Evolutionary conservation across 2,329 filamentous ascomycete species (phyloP), one percentile per base, ranked within the genome.

Genomic region (Beauveria sp.): DNA sequence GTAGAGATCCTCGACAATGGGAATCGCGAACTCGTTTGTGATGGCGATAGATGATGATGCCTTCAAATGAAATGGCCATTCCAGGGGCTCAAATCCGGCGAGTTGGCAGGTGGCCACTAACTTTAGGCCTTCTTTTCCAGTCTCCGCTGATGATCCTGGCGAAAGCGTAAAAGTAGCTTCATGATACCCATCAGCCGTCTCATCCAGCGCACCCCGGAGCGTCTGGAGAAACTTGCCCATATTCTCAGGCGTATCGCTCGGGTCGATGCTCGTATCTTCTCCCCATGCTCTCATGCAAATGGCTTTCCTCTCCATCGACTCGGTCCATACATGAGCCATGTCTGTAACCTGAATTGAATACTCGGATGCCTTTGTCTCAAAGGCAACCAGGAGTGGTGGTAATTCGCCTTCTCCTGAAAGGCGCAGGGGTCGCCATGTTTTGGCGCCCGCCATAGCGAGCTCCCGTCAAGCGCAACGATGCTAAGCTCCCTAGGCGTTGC

Each of bases 291-390:
- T 83, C 63, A 79, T 75, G 60, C 86, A 80, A 61, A 93, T 88
- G 12, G 77, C 79, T n/a, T 77, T 78, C 24, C 84, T 77, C 61
- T 85, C 81, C 24, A 92, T 74, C 9, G 72, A 78, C 73, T 93
- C 89, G 28, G 77, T 74, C 90, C 90, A 95, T n/a, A 92, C 76
- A 65, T 86, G 82, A 69, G 82, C 86, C 63, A 92, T 78, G 70
- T 93, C 90, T 2, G 88, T 91, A 45, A 93, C 70, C 62, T 84
- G 79, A 30, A 93, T 71, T 2, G 76, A 79, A 74, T 93, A 93
- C 12, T 84, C 81, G 24, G 79, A 73, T 18, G 76, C 57, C 5
- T 75, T 75, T 67, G 88, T 85, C 30, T 72, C 69, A 22, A 82
- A 77, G 63, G 88, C 88, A 49, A 89, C 78, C 40, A 93, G 77